phyloP scores from a whole-genome alignment of 2,329 filamentous ascomycete genomes.

The Talaromyces sp. region DNA sequence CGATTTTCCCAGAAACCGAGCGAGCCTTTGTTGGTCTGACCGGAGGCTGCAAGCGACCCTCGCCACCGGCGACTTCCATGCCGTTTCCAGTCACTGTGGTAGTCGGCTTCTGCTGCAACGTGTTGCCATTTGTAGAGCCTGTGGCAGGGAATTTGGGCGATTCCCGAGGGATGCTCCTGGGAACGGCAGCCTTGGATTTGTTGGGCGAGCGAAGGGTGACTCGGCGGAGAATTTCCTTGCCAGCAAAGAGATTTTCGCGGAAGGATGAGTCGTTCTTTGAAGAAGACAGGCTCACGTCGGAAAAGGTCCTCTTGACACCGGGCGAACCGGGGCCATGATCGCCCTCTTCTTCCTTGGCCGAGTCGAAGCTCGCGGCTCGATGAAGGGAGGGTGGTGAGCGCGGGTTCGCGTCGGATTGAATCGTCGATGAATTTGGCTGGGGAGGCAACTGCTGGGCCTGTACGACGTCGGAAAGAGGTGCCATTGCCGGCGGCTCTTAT shows the following conservation, averaged over 20 bases:
- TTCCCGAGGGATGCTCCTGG: constrained; percentile 11
- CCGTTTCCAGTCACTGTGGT: neutral
- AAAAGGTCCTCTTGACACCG: constrained; percentile 45
- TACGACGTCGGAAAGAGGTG: constrained; percentile 18
- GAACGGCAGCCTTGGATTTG: constrained; percentile 24
- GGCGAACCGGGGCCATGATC: constrained; percentile 22
- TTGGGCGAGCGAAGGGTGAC: constrained; percentile 33
- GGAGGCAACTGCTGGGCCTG: constrained; percentile 14
- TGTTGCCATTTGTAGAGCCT: neutral
- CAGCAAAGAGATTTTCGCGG: constrained; percentile 32
- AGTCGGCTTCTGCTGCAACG: neutral
- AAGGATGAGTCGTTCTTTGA: constrained; percentile 28
- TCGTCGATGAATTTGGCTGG: constrained; percentile 25
- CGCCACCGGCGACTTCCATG: neutral
- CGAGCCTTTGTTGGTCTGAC: constrained; percentile 35
- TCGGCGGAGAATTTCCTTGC: constrained; percentile 36
- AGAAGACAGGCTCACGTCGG: constrained; percentile 42
- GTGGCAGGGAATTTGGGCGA: neutral
- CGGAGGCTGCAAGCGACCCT: neutral
- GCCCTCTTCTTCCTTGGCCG: constrained; percentile 40
- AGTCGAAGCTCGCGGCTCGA: constrained; percentile 54
- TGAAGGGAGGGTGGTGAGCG: constrained; percentile 29
- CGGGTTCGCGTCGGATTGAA: constrained; percentile 19
- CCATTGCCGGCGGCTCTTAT: constrained; percentile 21
- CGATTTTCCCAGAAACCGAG: constrained; percentile 46